Base-by-base conservation (phyloP, 768 basidiomycete species). In the Zangia roseola region DNA sequence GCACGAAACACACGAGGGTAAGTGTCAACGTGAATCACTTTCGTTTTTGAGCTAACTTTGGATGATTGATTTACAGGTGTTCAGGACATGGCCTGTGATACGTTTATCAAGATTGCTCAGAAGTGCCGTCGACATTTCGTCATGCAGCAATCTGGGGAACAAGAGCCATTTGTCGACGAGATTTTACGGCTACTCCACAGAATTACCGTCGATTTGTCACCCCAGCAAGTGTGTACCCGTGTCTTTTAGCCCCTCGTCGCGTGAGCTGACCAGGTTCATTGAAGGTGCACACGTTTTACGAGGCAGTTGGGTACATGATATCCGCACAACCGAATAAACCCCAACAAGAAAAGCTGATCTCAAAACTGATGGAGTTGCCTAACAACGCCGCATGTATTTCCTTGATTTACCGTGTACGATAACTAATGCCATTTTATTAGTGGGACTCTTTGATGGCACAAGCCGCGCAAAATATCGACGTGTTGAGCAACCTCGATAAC, bases 41-140 rank as follows among this genome's bases (percentile, higher is more conserved):
- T 52, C 24, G n/a, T 34, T 16, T 4, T 31, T 31, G 25, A 40
- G 38, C 45, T 59, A n/a, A 48, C 30, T 10, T 47, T 13, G 31
- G 28, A 33, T 42, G 21, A 25, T 40, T 31, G 17, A 25, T 38
- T 16, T 53, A 35, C 57, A 91, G 92, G 94, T 74, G 97, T 99
- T 10, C 97, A 99, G 69, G 97, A 99, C 73, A 99, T 99, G 97
- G 97, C 97, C 39, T 99, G 97, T 71, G 97, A 99, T 68, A 99
- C 97, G 0, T 99, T 99, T 72, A 98, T 99, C 76, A 99, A 98
- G 73, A 99, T 99, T 59, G 93, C 97, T 20, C 97, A 99, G 68
- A 99, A 98, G 69, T 98, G 94, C 68, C 80, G 94, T 35, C 81
- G 95, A 45, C 97, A 99, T 69, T 99, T 99, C 60, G 93, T 99